Evolutionary conservation across 1,284 basidiomycete species (phyloP).

Genomic region (Cutaneotrichosporon cavernicola): DNA sequence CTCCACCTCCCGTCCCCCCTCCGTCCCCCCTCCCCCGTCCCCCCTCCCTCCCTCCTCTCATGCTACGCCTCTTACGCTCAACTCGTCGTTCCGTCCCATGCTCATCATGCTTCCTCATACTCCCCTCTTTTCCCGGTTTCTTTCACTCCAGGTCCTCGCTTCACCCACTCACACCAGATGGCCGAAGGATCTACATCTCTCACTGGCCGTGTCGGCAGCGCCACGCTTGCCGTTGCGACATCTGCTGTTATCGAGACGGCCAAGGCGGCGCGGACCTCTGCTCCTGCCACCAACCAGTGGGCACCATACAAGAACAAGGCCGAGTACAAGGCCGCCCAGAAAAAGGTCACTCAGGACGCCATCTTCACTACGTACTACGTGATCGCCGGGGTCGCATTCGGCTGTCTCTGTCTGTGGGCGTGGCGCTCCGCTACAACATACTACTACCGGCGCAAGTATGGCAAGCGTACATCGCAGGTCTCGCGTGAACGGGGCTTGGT

Average conservation of each 20-base stretch:
- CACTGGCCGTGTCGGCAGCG: background rate
- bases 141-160: background rate
- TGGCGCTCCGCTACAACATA: slow-evolving; percentile 8
- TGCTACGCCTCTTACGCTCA: too few species aligned
- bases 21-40: background rate
- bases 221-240: background rate
- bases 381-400: slow-evolving; percentile 17
- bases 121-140: background rate
- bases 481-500: background rate
- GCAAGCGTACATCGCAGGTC: slow-evolving; percentile 8
- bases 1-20: too few species aligned
- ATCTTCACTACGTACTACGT: slow-evolving; percentile 19
- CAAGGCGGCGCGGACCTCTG: slow-evolving; percentile 2
- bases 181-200: background rate
- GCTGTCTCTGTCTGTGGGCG: slow-evolving; percentile 11
- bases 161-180: background rate
- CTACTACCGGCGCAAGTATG: slow-evolving; percentile 15
- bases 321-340: slow-evolving; percentile 9
- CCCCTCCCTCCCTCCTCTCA: too few species aligned
- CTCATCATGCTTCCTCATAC: too few species aligned
- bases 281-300: background rate
- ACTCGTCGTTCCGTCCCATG: too few species aligned
- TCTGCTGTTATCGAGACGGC: slow-evolving; percentile 3
- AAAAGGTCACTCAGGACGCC: slow-evolving; percentile 9
- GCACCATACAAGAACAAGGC: slow-evolving; percentile 6